Evolutionary conservation across 768 basidiomycete genomes (phyloP), one percentile per base, ranked within the genome.

Genomic region (Podaxis sp.): DNA sequence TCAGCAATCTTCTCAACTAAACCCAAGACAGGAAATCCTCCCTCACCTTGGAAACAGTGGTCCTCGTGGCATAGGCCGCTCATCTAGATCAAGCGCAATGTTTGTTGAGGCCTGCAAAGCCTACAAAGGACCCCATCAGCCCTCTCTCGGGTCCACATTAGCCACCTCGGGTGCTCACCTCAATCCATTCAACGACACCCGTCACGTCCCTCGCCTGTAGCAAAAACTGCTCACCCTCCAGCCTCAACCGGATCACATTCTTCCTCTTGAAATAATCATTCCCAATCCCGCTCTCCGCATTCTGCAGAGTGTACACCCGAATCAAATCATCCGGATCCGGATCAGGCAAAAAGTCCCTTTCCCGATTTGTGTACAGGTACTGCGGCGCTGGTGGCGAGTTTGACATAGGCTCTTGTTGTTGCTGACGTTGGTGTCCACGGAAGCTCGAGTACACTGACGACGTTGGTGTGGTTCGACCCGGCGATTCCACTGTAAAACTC

Each of bases 191-290:
- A 57, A 98, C 92, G 1, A 98, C 95, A 27, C 86, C 85, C 47
- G 86, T 80, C 40, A 94, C 87, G 69, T 91, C 88, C 53, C 80
- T 83, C 2, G 92, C 91, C 74, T 99, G 96, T 66, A 99, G 67
- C 66, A 99, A 76, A 74, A 99, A 99, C 75, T 99, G 97, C 77
- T 98, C 93, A 11, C 96, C 97, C 71, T 97, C 94, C 64, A 94
- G 77, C 60, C 96, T 76, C 28, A 98, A 85, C 21, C 97, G 82
- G 36, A 98, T 94, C 48, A 98, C 96, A 71, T 98, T 91, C 77
- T 86, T 89, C 63, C 95, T 79, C 81, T 98, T 98, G 64, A 85
- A 38, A 74, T 99, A 99, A 72, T 99, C 97, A 61, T 91, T 94
- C 35, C 93, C 97, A 38, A 99, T 72, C 21, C 97, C 97, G 62